phyloP scores from a whole-genome alignment of 2,329 filamentous ascomycete species.

The Fusarium oxysporum region DNA sequence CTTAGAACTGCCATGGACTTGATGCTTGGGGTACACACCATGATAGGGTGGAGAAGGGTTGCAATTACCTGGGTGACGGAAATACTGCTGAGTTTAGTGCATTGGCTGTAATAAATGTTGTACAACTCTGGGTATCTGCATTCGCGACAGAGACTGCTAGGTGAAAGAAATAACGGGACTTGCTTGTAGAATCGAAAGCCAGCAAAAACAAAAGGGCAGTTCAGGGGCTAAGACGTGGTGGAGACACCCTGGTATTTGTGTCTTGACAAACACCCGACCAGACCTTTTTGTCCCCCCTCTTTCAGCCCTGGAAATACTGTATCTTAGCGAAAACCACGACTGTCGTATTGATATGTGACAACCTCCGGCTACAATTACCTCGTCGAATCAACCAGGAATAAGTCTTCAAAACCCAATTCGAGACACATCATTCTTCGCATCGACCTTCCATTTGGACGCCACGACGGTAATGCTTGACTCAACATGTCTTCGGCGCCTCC shows the following conservation, averaged over 20 bases:
- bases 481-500: not conserved
- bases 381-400: not conserved
- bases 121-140: not conserved
- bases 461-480: not conserved
- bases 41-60: not conserved
- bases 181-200: not conserved
- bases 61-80: not conserved
- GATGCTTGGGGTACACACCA: not conserved
- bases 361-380: slow-evolving; percentile 35
- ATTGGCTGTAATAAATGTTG: not conserved
- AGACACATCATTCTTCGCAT: slow-evolving; percentile 27
- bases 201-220: not conserved
- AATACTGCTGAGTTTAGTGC: not conserved
- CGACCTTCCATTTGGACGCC: slow-evolving; percentile 13
- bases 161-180: not conserved
- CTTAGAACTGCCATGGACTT: slow-evolving; percentile 23
- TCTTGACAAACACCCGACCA: not conserved
- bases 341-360: not conserved
- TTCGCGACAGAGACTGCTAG: not conserved
- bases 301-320: not conserved
- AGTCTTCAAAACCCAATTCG: not conserved
- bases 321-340: not conserved
- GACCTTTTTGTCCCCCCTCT: not conserved
- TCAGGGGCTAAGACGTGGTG: not conserved
- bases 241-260: not conserved